Conservation (phyloP, 176 grass and related monocot species). For the Oryza longistaminata region DNA sequence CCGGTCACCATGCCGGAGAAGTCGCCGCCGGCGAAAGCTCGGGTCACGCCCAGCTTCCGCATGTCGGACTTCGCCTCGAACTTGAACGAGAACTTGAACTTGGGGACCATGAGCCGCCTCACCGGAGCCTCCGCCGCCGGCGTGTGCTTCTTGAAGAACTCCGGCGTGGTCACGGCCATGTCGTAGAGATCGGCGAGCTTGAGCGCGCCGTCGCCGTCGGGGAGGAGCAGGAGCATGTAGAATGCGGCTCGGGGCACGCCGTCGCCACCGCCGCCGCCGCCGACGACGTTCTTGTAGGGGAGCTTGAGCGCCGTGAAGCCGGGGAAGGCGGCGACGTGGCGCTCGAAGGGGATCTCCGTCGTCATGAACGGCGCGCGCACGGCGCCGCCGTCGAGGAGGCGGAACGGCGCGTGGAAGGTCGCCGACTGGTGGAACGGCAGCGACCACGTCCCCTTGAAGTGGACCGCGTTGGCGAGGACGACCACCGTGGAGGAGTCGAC, state of each 20-base stretch:
- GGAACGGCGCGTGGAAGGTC: neutral
- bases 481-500: neutral
- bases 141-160: constrained; percentile 31
- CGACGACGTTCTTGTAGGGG: neutral
- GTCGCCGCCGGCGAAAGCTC: constrained; percentile 33
- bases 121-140: neutral
- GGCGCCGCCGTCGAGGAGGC: neutral
- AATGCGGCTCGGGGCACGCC: neutral
- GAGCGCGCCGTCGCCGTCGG: neutral
- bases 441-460: constrained; percentile 27
- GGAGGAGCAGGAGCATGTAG: constrained; percentile 25
- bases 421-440: neutral
- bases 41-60: neutral
- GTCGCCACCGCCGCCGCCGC: too few species aligned
- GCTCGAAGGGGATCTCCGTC: neutral
- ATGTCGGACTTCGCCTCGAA: constrained; percentile 34
- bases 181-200: constrained; percentile 1
- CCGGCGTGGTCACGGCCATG: constrained; percentile 15
- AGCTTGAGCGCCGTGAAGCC: neutral
- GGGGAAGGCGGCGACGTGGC: neutral
- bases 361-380: neutral
- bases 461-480: constrained; percentile 34
- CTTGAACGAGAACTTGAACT: constrained; percentile 50
- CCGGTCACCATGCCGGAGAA: constrained; percentile 41
- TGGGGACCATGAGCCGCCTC: constrained; percentile 30